These are phyloP conservation scores for Grammothele lineata DNA, from an alignment of 768 basidiomycete genomes.

Conservation along the genomic window DNA sequence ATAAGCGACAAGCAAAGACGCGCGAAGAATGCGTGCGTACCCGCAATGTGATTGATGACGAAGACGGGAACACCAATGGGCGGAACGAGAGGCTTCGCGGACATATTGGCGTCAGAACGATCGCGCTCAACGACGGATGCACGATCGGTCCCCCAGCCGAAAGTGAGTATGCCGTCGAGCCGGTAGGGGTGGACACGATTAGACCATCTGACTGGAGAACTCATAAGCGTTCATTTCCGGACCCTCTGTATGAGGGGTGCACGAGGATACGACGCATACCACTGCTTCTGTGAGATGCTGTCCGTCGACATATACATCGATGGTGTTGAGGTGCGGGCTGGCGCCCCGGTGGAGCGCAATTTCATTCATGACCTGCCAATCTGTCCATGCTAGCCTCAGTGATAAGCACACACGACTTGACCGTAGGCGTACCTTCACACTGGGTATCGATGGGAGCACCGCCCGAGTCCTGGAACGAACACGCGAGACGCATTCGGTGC, in stretches of 20 bases:
- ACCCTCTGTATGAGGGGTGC: too few species aligned
- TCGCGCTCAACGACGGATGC: conserved; percentile 84
- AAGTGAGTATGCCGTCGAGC: conserved; percentile 93
- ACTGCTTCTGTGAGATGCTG: conserved; percentile 96
- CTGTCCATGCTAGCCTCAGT: conserved; percentile 34
- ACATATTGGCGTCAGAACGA: conserved; percentile 94
- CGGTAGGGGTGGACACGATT: conserved; percentile 93
- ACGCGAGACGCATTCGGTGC: conserved; percentile 87
- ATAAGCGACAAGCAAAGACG: too few species aligned
- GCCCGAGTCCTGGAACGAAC: conserved; percentile 65
- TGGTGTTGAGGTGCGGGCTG: conserved; percentile 87
- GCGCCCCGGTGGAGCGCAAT: conserved; percentile 89
- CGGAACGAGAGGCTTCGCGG: conserved; percentile 90
- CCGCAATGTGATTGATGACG: conserved; percentile 68
- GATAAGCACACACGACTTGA: neutral
- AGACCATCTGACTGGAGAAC: conserved; percentile 85
- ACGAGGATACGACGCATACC: conserved; percentile 40
- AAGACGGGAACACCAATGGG: conserved; percentile 85
- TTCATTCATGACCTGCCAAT: conserved; percentile 98
- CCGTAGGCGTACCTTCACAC: conserved; percentile 46
- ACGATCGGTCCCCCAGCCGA: conserved; percentile 96
- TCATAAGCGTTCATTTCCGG: too few species aligned
- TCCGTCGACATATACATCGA: conserved; percentile 90
- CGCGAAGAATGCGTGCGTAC: conserved; percentile 41
- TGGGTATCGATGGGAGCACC: conserved; percentile 52